Conservation (phyloP, 352 stramenopile species). For the Phytopythium mirpurense region DNA sequence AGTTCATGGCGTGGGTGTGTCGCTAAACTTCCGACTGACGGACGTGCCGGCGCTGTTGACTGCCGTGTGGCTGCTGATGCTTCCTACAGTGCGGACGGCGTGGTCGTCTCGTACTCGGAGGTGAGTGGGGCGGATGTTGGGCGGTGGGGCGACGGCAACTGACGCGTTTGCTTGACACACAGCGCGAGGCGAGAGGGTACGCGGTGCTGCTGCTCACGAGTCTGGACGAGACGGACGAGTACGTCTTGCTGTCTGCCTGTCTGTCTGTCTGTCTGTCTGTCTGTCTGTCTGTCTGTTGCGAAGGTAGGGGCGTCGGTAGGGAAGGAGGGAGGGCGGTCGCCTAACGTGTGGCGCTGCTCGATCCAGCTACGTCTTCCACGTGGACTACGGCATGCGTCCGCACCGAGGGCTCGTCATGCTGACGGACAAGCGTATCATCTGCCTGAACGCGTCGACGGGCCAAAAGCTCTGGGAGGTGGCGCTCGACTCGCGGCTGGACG, state of each 20-base stretch:
- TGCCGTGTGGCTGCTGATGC: constrained; percentile 5
- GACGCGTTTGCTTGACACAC: not conserved
- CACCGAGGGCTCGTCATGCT: constrained; percentile 67
- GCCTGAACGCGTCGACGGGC: constrained; percentile 63
- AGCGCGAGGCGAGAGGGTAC: constrained; percentile 64
- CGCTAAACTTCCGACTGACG: not conserved
- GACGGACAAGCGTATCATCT: constrained; percentile 80
- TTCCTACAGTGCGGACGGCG: constrained; percentile 51
- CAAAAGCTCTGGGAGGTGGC: constrained; percentile 81
- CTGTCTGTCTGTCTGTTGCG: constrained; percentile 6
- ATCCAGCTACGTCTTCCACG: constrained; percentile 74
- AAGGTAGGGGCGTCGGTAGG: not conserved
- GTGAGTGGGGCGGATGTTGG: constrained; percentile 3
- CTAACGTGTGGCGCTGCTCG: constrained; percentile 1
- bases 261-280: too few relatives aligned
- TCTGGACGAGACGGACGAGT: constrained; percentile 78
- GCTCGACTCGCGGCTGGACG: constrained; percentile 70
- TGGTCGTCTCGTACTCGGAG: constrained; percentile 80
- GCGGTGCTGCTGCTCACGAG: constrained; percentile 73
- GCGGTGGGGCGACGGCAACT: not conserved
- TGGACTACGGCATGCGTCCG: constrained; percentile 69
- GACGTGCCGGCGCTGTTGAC: too few relatives aligned
- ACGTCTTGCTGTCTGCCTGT: too few relatives aligned
- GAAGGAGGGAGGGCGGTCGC: too few relatives aligned
- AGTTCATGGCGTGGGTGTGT: too few relatives aligned